Evolutionary conservation across 164 flowering plant genomes (phyloP).

Genomic region (Sedum album): DNA sequence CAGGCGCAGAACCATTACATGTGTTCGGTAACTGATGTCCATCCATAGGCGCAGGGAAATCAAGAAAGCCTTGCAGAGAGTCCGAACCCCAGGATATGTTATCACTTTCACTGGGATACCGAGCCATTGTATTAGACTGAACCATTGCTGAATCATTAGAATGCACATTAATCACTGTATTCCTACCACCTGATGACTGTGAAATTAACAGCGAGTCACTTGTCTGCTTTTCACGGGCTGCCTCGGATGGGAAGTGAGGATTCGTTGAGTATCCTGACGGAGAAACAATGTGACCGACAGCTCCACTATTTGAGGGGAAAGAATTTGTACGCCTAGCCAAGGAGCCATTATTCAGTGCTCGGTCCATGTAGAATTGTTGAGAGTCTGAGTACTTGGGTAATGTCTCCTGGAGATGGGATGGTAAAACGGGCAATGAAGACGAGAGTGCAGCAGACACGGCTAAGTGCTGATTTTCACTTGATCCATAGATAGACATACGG

Average conservation of each 20-base stretch:
- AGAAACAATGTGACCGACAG: constrained; percentile 19
- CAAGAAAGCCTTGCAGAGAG: constrained; percentile 25
- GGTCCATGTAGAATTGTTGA: constrained; percentile 17
- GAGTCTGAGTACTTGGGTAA: constrained; percentile 19
- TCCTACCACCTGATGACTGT: constrained; percentile 17
- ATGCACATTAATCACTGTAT: constrained; percentile 11
- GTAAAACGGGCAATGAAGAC: constrained; percentile 22
- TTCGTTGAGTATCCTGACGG: constrained; percentile 13
- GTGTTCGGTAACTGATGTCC: constrained; percentile 18
- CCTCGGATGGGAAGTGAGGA: constrained; percentile 12
- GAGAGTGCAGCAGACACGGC: constrained; percentile 19
- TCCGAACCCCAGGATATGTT: constrained; percentile 34
- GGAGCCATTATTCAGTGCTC: constrained; percentile 12
- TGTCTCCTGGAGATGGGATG: constrained; percentile 14
- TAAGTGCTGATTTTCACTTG: constrained; percentile 17
- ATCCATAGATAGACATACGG: constrained; percentile 13
- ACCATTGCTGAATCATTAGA: constrained; percentile 14
- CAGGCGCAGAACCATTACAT: constrained; percentile 15
- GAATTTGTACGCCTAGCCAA: constrained; percentile 10
- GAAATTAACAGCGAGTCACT: constrained; percentile 20
- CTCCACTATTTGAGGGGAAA: constrained; percentile 10
- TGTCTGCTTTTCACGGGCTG: constrained; percentile 14
- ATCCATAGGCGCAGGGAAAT: constrained; percentile 21
- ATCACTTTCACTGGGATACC: constrained; percentile 17
- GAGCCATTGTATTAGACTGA: constrained; percentile 18